phyloP scores from a whole-genome alignment of 2,329 filamentous ascomycete genomes.

The Trichothecium roseum region DNA sequence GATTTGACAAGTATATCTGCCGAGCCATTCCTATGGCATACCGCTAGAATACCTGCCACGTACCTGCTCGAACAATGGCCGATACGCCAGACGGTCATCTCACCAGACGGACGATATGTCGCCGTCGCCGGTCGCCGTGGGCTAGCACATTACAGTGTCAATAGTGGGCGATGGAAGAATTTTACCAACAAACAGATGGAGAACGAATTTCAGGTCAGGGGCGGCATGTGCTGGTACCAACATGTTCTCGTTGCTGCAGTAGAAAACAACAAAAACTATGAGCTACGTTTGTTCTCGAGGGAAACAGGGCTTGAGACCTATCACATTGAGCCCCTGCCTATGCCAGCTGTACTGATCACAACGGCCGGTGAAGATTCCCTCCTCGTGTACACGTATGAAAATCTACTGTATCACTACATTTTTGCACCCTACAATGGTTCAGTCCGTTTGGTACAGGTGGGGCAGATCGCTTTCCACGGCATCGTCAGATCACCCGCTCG shows the following conservation, averaged over 20 bases:
- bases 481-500: constrained; percentile 89
- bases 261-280: constrained; percentile 72
- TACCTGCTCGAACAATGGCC: constrained; percentile 94
- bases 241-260: constrained; percentile 89
- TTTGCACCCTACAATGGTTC: constrained; percentile 62
- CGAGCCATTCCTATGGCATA: constrained; percentile 92
- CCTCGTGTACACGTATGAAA: constrained; percentile 94
- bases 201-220: constrained; percentile 83
- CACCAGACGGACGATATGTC: constrained; percentile 84
- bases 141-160: constrained; percentile 89
- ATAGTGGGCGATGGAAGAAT: constrained; percentile 90
- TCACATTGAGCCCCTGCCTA: constrained; percentile 64
- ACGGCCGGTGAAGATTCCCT: constrained; percentile 89
- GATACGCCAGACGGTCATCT: constrained; percentile 77
- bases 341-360: constrained; percentile 82
- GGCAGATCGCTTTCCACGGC: constrained; percentile 93
- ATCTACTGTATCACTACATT: constrained; percentile 88
- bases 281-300: constrained; percentile 86
- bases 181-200: constrained; percentile 75
- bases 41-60: constrained; percentile 69
- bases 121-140: constrained; percentile 91
- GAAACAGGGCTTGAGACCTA: constrained; percentile 68
- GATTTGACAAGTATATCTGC: constrained; percentile 87
- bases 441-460: constrained; percentile 79
- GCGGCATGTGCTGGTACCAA: constrained; percentile 98